Percentiles rank a stretch among this genome's conserved stretches.
These are phyloP conservation scores for Hypoxylon fragiforme DNA, from an alignment of 495 filamentous ascomycete genomes.

Conservation along the genomic window DNA sequence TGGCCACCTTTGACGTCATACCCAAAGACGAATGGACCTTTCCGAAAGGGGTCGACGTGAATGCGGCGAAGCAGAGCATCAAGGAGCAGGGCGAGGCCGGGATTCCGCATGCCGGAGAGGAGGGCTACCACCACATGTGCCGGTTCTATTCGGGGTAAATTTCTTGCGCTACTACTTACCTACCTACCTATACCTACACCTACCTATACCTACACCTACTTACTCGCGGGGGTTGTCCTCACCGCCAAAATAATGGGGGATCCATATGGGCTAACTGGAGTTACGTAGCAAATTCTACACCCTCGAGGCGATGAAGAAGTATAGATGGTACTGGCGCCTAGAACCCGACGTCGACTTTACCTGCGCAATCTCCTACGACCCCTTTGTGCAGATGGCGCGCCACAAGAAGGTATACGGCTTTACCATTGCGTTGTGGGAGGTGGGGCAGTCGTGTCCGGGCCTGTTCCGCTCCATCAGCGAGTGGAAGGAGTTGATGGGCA, in stretches of 20 bases:
- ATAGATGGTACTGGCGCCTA: constrained; percentile 49
- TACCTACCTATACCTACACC: too few species aligned
- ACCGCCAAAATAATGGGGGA: background rate
- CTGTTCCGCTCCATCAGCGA: constrained; percentile 42
- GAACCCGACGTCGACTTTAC: constrained; percentile 47
- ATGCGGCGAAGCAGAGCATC: constrained; percentile 81
- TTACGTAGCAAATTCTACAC: constrained; percentile 58
- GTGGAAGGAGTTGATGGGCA: constrained; percentile 37
- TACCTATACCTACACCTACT: too few species aligned
- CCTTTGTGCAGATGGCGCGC: constrained; percentile 49
- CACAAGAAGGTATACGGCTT: constrained; percentile 50
- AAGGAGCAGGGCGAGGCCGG: constrained; percentile 81
- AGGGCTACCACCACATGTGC: constrained; percentile 97
- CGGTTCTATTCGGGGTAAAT: constrained; percentile 93
- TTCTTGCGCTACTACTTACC: too few species aligned
- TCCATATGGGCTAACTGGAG: constrained; percentile 7
- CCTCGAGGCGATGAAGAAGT: constrained; percentile 37
- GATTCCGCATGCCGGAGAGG: constrained; percentile 95
- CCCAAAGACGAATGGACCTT: constrained; percentile 84
- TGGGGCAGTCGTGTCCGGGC: constrained; percentile 45
- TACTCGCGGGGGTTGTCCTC: too few species aligned
- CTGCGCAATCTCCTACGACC: constrained; percentile 51
- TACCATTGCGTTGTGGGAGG: constrained; percentile 47
- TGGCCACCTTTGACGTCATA: constrained; percentile 78
- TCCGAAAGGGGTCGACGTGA: constrained; percentile 80